These are phyloP conservation scores for Piromyces finnis DNA, from an alignment of 192 early-diverging fungal species.

Conservation along the genomic window DNA sequence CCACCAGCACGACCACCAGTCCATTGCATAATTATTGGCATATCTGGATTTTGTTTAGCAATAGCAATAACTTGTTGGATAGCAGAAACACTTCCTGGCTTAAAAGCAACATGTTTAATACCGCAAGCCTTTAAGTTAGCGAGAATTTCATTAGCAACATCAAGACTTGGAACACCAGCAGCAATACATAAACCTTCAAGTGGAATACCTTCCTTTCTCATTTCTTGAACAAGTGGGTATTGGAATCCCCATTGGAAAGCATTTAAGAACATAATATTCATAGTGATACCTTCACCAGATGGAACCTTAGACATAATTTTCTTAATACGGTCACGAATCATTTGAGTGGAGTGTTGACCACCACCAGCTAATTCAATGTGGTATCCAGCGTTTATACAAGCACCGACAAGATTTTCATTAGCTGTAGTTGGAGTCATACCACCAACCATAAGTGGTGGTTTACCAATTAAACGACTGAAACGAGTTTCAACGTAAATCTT, in stretches of 20 bases:
- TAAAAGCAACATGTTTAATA: constrained; percentile 71
- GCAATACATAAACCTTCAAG: constrained; percentile 82
- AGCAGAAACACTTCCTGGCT: constrained; percentile 56
- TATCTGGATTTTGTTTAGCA: constrained; percentile 58
- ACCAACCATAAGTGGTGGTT: constrained; percentile 84
- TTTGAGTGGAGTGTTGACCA: constrained; percentile 59
- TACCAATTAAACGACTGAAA: constrained; percentile 67
- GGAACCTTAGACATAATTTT: constrained; percentile 49
- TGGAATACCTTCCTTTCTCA: constrained; percentile 67
- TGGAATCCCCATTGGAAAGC: constrained; percentile 84
- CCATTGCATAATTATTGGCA: constrained; percentile 87
- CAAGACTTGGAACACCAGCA: constrained; percentile 77
- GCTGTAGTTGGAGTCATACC: constrained; percentile 87
- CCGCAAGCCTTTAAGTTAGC: constrained; percentile 48
- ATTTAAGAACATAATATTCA: constrained; percentile 84
- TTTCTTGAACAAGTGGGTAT: constrained; percentile 56
- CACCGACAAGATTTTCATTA: constrained; percentile 57
- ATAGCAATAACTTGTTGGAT: constrained; percentile 71
- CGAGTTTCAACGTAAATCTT: constrained; percentile 67
- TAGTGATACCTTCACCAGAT: constrained; percentile 71
- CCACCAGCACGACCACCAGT: constrained; percentile 91
- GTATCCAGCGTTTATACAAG: constrained; percentile 76
- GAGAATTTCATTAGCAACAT: constrained; percentile 69
- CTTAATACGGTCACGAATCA: constrained; percentile 48
- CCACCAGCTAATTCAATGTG: constrained; percentile 82